These are phyloP conservation scores for Aspergillus unguis DNA, from an alignment of 2,329 filamentous ascomycete genomes.

Conservation along the genomic window DNA sequence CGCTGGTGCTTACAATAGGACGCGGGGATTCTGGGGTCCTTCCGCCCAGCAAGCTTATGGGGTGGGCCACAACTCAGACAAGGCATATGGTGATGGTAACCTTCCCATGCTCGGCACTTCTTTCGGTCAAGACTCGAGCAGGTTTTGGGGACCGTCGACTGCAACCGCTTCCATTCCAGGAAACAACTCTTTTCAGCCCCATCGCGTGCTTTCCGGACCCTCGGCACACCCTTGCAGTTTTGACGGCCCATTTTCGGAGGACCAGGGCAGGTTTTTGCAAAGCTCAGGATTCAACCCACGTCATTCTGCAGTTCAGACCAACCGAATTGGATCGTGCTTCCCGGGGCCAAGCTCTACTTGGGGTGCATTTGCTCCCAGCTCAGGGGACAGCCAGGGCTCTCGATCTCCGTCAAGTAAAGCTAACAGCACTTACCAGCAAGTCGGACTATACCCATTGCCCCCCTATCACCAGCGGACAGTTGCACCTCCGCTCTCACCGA, in stretches of 20 bases:
- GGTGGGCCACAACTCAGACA: constrained; percentile 28
- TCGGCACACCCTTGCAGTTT: constrained; percentile 26
- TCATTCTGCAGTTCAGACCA: constrained; percentile 31
- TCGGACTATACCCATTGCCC: constrained; percentile 35
- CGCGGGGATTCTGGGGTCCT: constrained; percentile 33
- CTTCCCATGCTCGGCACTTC: constrained; percentile 20
- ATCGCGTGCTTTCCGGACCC: constrained; percentile 37
- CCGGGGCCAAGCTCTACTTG: constrained; percentile 33
- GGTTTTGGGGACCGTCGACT: constrained; percentile 30
- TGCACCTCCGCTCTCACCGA: constrained; percentile 66
- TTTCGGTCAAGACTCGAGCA: constrained; percentile 27
- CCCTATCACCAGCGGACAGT: constrained; percentile 56
- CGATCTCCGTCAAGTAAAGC: constrained; percentile 31
- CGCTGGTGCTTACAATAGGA: constrained; percentile 40
- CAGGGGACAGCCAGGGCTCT: constrained; percentile 23
- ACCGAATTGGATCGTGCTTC: constrained; percentile 32
- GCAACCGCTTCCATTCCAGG: constrained; percentile 20
- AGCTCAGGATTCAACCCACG: constrained; percentile 25
- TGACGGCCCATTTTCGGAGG: constrained; percentile 29
- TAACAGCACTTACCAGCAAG: constrained; percentile 32
- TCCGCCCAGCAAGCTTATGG: constrained; percentile 28
- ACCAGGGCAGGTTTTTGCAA: constrained; percentile 30
- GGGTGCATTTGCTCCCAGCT: constrained; percentile 28
- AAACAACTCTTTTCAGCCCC: constrained; percentile 24
- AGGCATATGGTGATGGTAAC: constrained; percentile 23